Conservation (phyloP, 2,329 filamentous ascomycete genomes). For the Nemania serpens region DNA sequence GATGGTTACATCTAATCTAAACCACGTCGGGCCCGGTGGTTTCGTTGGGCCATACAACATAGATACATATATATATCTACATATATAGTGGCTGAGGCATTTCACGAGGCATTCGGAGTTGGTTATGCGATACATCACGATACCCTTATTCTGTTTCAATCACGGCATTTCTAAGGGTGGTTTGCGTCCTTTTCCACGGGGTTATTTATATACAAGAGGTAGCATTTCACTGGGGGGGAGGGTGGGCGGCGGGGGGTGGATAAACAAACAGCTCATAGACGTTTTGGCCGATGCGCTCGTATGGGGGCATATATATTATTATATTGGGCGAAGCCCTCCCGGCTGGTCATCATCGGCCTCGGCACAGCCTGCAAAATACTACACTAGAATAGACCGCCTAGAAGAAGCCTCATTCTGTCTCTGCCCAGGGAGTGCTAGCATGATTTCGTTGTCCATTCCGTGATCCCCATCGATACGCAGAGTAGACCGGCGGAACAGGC, state of each 20-base stretch:
- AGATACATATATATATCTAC: not conserved
- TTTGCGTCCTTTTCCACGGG: not conserved
- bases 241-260: conserved; percentile 2
- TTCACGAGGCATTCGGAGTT: conserved; percentile 15
- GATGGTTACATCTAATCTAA: not conserved
- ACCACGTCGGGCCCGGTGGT: not conserved
- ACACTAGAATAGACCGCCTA: not conserved
- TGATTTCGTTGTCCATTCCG: not conserved
- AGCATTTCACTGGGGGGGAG: no score
- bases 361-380: not conserved
- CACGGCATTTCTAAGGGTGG: conserved; percentile 1
- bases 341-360: not conserved
- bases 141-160: conserved; percentile 12
- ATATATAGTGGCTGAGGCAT: conserved; percentile 12
- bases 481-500: not conserved
- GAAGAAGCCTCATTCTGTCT: not conserved
- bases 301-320: conserved; percentile 14
- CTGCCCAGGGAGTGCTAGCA: not conserved
- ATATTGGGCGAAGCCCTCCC: not conserved
- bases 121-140: conserved; percentile 19
- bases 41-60: not conserved
- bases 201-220: not conserved
- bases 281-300: not conserved
- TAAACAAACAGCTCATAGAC: conserved; percentile 2
- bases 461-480: not conserved